These are phyloP conservation scores for Ophiostoma triangulosporum DNA, from an alignment of 2,329 filamentous ascomycete species.

Conservation along the genomic window DNA sequence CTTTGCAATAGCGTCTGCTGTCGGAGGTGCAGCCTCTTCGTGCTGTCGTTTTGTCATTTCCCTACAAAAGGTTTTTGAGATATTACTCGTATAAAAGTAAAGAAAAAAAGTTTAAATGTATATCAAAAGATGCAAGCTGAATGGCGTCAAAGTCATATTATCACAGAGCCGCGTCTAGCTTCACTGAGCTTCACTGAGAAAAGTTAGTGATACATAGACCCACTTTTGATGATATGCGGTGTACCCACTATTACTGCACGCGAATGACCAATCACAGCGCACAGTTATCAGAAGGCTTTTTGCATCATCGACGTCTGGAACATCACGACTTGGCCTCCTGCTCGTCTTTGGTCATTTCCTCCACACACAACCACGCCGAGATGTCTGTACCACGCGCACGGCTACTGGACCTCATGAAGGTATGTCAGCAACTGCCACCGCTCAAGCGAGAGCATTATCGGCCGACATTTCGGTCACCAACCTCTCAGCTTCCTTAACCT, in stretches of 20 bases:
- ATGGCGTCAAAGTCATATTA: too few relatives aligned
- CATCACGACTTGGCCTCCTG: not conserved
- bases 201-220: not conserved
- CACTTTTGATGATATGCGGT: not conserved
- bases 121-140: not conserved
- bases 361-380: slow-evolving; percentile 21
- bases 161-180: not conserved
- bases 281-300: not conserved
- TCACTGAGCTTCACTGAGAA: not conserved
- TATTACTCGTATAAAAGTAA: not conserved
- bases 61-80: not conserved
- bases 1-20: not conserved
- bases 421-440: slow-evolving; percentile 23
- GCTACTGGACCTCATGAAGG: slow-evolving; percentile 66
- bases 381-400: slow-evolving; percentile 51
- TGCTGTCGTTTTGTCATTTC: slow-evolving; percentile 2
- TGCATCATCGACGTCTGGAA: slow-evolving; percentile 3
- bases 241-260: not conserved
- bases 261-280: not conserved
- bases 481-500: too few relatives aligned
- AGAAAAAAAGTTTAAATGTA: not conserved
- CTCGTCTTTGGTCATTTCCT: not conserved
- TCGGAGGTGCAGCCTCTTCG: not conserved
- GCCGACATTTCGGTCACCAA: not conserved
- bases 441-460: too few relatives aligned